Conservation (phyloP, 306 rosid genomes). For the Cucurbita maxima region DNA sequence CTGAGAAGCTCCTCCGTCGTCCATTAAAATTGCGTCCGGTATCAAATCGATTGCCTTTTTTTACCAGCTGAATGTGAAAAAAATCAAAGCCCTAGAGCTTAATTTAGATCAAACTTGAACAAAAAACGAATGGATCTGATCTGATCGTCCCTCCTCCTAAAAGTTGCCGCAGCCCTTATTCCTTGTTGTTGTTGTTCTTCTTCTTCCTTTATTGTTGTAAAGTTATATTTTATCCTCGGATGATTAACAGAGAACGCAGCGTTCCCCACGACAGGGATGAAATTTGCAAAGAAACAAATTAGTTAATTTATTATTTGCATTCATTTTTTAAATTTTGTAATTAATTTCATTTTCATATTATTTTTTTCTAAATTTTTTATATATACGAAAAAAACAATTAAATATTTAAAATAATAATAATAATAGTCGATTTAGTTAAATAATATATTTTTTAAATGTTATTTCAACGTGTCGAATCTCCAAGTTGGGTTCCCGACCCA, state of each 20-base stretch:
- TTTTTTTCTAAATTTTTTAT: too few relatives aligned
- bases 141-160: not conserved
- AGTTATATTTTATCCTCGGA: not conserved
- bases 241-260: not conserved
- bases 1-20: conserved; percentile 33
- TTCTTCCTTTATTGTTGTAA: not conserved
- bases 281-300: not conserved
- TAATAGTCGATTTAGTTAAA: too few relatives aligned
- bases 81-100: not conserved
- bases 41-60: not conserved
- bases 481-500: too few relatives aligned
- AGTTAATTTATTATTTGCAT: not conserved
- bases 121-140: not conserved
- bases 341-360: too few relatives aligned
- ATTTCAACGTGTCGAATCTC: too few relatives aligned
- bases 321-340: not conserved
- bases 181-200: not conserved
- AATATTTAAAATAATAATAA: too few relatives aligned
- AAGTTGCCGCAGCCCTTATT: not conserved
- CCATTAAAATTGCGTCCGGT: conserved; percentile 30
- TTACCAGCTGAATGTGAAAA: not conserved
- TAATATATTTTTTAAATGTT: too few relatives aligned
- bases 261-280: not conserved
- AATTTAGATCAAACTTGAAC: not conserved
- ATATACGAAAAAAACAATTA: too few relatives aligned